Percentiles rank a stretch among this genome's conserved stretches.
Evolutionary conservation across 352 stramenopile genomes (phyloP).

Genomic region (Pythium brachiatum): DNA sequence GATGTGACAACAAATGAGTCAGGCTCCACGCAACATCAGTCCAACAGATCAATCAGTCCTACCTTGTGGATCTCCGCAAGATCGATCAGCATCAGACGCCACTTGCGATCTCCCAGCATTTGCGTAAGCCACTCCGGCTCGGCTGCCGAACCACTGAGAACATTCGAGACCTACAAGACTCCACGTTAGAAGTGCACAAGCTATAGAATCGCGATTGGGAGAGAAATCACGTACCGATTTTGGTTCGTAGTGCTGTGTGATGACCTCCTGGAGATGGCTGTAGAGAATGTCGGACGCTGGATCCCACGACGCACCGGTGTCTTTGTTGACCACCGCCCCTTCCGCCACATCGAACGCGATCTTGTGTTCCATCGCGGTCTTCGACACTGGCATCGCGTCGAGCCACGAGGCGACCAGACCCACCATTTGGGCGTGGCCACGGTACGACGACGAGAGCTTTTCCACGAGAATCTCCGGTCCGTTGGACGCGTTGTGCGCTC

Average conservation of each 20-base stretch:
- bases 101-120: conserved; percentile 81
- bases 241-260: conserved; percentile 81
- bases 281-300: conserved; percentile 78
- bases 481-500: conserved; percentile 73
- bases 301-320: conserved; percentile 68
- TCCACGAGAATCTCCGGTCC: conserved; percentile 85
- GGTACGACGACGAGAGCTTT: conserved; percentile 83
- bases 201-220: neutral
- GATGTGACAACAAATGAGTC: neutral
- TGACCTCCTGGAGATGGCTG: conserved; percentile 66
- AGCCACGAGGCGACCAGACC: conserved; percentile 81
- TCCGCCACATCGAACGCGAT: conserved; percentile 72
- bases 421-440: conserved; percentile 86
- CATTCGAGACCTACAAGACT: conserved; percentile 61
- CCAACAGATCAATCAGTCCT: too few species aligned
- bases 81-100: conserved; percentile 83
- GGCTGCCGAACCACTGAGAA: conserved; percentile 68
- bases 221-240: conserved; percentile 45
- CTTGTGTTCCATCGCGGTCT: conserved; percentile 66
- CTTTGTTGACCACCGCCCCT: conserved; percentile 53
- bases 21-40: too few species aligned
- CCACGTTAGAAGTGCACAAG: neutral
- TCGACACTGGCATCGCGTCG: conserved; percentile 58
- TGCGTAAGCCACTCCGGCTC: conserved; percentile 83
- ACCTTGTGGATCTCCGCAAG: conserved; percentile 85